Conservation (phyloP, 1,284 basidiomycete species). For the Pseudozyma flocculosa region DNA sequence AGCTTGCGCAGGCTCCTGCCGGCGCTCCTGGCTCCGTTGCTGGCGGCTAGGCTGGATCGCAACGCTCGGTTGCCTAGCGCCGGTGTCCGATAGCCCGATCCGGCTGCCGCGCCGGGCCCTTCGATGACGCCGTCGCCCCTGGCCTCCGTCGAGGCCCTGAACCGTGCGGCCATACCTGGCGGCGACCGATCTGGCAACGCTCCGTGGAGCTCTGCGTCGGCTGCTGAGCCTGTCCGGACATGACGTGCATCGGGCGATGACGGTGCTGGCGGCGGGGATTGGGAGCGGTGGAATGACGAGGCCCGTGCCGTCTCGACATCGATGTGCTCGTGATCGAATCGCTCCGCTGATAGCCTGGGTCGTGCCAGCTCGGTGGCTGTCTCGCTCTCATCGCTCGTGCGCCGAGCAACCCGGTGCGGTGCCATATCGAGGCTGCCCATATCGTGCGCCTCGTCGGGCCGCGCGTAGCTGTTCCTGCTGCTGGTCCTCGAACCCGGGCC, state of each 20-base stretch:
- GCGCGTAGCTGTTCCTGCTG: neutral
- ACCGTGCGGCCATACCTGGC: too few relatives aligned
- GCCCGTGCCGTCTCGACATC: neutral
- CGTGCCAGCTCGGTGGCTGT: neutral
- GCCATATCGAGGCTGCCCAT: neutral
- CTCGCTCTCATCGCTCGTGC: neutral
- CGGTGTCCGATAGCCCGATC: conserved; percentile 29
- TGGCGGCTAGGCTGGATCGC: conserved; percentile 13
- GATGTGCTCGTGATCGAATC: neutral
- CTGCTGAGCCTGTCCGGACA: neutral
- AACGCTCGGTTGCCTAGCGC: conserved; percentile 30
- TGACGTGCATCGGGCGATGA: neutral
- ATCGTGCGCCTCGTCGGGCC: neutral
- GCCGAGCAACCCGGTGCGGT: too few relatives aligned
- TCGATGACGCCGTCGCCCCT: too few relatives aligned
- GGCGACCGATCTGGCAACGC: conserved; percentile 6
- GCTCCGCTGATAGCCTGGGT: neutral
- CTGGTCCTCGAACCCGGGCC: neutral
- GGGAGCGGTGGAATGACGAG: neutral
- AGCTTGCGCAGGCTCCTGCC: conserved; percentile 31
- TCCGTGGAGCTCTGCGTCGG: too few relatives aligned
- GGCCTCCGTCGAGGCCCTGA: too few relatives aligned
- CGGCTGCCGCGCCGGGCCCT: conserved; percentile 6
- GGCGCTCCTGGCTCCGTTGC: conserved; percentile 26
- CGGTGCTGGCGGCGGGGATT: neutral